Evolutionary conservation across 352 stramenopile genomes (phyloP).

Genomic region (Thraustotheca clavata): DNA sequence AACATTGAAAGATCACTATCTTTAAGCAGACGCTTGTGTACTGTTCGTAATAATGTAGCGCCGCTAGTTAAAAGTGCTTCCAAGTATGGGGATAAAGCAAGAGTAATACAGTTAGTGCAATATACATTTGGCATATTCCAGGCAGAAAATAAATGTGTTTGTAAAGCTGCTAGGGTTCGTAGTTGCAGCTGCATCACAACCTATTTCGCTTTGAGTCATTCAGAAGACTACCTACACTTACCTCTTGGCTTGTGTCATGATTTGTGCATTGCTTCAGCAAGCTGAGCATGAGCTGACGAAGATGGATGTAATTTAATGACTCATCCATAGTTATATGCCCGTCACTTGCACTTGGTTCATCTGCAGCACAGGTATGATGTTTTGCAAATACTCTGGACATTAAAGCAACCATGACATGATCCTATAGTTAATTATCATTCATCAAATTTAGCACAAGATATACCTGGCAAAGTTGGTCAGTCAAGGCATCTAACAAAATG

Average conservation of each 20-base stretch:
- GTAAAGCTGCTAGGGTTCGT: constrained; percentile 29
- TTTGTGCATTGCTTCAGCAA: constrained; percentile 3
- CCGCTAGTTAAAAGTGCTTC: constrained; percentile 31
- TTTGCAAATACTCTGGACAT: constrained; percentile 22
- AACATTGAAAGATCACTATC: constrained; percentile 47
- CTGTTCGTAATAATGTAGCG: constrained; percentile 31
- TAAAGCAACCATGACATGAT: constrained; percentile 25
- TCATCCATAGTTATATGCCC: not conserved
- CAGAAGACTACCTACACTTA: not conserved
- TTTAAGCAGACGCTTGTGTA: constrained; percentile 44
- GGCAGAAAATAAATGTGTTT: constrained; percentile 31
- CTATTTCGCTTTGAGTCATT: not conserved
- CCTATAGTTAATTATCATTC: constrained; percentile 6
- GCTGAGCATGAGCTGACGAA: not conserved
- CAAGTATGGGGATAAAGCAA: constrained; percentile 33
- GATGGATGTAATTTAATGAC: not conserved
- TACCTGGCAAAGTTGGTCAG: constrained; percentile 28
- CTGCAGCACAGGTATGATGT: not conserved
- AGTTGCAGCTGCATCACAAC: constrained; percentile 22
- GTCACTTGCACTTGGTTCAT: not conserved
- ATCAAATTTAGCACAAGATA: not conserved
- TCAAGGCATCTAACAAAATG: constrained; percentile 25
- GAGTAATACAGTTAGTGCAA: constrained; percentile 22
- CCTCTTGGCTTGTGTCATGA: not conserved
- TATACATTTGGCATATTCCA: not conserved